Evolutionary conservation across 805 yeast genomes (phyloP).

Genomic region (Wickerhamomyces canadensis): DNA sequence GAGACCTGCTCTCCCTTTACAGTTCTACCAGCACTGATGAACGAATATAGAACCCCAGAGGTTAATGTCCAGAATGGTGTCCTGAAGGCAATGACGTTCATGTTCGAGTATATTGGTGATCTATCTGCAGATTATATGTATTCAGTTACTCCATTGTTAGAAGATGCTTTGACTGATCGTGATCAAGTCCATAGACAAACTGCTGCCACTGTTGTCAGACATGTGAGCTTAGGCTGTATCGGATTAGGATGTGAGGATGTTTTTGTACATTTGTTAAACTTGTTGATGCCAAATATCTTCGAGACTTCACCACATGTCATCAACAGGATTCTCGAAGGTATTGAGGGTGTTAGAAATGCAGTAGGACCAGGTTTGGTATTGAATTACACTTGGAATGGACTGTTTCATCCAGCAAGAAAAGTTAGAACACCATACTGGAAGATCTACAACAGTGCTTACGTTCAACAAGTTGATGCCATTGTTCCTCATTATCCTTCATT

Average conservation of each 20-base stretch:
- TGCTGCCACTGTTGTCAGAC: constrained; percentile 81
- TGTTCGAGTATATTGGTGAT: constrained; percentile 88
- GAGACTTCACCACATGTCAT: constrained; percentile 97
- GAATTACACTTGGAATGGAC: constrained; percentile 80
- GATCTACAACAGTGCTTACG: constrained; percentile 69
- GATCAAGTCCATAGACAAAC: constrained; percentile 94
- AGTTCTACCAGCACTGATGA: constrained; percentile 90
- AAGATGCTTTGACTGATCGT: constrained; percentile 86
- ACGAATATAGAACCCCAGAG: constrained; percentile 90
- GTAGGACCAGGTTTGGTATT: constrained; percentile 72
- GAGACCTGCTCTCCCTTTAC: constrained; percentile 91
- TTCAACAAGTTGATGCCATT: constrained; percentile 65
- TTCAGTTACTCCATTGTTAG: constrained; percentile 71
- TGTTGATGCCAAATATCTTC: constrained; percentile 81
- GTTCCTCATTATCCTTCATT: constrained; percentile 77
- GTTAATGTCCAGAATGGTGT: constrained; percentile 94
- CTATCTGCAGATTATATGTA: constrained; percentile 77
- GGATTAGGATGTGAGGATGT: constrained; percentile 79
- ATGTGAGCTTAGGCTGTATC: constrained; percentile 70
- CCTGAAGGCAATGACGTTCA: constrained; percentile 79
- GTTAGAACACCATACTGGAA: constrained; percentile 87
- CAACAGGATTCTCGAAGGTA: constrained; percentile 69
- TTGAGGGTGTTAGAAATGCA: constrained; percentile 65
- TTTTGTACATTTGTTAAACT: constrained; percentile 75
- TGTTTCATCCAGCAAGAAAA: constrained; percentile 88